Evolutionary conservation across 805 yeast genomes (phyloP).

Genomic region (Cyberlindnera bimundalis): DNA sequence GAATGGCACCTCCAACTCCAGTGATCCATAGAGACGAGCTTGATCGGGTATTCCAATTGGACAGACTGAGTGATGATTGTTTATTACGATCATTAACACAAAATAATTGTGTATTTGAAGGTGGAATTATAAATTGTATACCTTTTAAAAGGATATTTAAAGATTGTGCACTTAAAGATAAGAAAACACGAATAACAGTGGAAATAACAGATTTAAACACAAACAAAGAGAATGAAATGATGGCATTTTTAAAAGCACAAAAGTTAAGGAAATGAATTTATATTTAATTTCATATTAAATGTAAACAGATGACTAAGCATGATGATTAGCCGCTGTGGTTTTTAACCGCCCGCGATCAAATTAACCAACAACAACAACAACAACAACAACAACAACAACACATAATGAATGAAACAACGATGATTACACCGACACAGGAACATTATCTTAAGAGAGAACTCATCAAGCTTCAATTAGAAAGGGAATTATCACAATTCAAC

Average conservation of each 20-base stretch:
- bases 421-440: conserved; percentile 63
- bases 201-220: conserved; percentile 39
- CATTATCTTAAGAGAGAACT: conserved; percentile 86
- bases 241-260: conserved; percentile 10
- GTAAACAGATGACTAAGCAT: too few relatives aligned
- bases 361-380: too few relatives aligned
- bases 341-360: not conserved
- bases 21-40: conserved; percentile 39
- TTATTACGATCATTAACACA: conserved; percentile 41
- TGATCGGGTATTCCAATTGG: conserved; percentile 23
- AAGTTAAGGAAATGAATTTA: conserved; percentile 2
- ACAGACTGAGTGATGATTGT: conserved; percentile 24
- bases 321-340: too few relatives aligned
- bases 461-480: conserved; percentile 53
- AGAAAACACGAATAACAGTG: conserved; percentile 25
- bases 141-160: conserved; percentile 48
- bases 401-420: not conserved
- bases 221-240: conserved; percentile 24
- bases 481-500: conserved; percentile 59
- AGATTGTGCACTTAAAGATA: conserved; percentile 34
- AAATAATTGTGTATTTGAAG: conserved; percentile 45
- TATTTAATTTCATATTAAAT: too few relatives aligned
- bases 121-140: conserved; percentile 39
- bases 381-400: not conserved
- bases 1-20: conserved; percentile 52